Conservation (phyloP, 202 grass and related monocot species). For the Setaria viridis region DNA sequence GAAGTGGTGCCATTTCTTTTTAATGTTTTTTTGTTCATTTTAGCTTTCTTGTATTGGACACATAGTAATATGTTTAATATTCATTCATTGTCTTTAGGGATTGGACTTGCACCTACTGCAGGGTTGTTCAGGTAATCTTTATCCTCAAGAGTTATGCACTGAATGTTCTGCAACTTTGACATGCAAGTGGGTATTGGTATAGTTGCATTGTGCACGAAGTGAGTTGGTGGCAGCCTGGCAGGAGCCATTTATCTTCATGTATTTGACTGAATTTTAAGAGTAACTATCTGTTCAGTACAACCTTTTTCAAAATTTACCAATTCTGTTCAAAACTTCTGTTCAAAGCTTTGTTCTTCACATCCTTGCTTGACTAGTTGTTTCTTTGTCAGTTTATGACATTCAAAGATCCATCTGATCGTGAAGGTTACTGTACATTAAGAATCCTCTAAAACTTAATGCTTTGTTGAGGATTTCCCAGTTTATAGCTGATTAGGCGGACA, state of each 20-base stretch:
- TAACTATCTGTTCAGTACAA: neutral
- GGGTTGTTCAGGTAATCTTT: slow-evolving; percentile 73
- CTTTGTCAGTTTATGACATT: slow-evolving; percentile 26
- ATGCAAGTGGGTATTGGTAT: slow-evolving; percentile 7
- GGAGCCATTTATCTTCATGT: neutral
- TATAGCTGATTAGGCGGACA: neutral
- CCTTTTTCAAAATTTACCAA: slow-evolving; percentile 10
- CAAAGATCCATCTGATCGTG: neutral
- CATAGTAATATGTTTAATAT: slow-evolving; percentile 28
- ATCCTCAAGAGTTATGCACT: slow-evolving; percentile 20
- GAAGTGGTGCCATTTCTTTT: neutral
- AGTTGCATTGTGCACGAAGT: slow-evolving; percentile 31
- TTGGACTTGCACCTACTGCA: slow-evolving; percentile 90
- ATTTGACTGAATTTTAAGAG: slow-evolving; percentile 18
- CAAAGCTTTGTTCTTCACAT: slow-evolving; percentile 16
- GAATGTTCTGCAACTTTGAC: slow-evolving; percentile 27
- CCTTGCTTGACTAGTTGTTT: slow-evolving; percentile 32
- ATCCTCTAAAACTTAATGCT: slow-evolving; percentile 10
- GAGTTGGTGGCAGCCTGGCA: slow-evolving; percentile 3
- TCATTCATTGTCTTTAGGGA: slow-evolving; percentile 67
- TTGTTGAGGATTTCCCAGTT: neutral
- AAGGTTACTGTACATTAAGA: neutral
- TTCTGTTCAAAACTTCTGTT: neutral
- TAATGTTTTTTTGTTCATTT: slow-evolving; percentile 7
- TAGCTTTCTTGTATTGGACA: slow-evolving; percentile 40